Evolutionary conservation across 1,139 yeast genomes (phyloP).

Genomic region (Candida albicans): DNA sequence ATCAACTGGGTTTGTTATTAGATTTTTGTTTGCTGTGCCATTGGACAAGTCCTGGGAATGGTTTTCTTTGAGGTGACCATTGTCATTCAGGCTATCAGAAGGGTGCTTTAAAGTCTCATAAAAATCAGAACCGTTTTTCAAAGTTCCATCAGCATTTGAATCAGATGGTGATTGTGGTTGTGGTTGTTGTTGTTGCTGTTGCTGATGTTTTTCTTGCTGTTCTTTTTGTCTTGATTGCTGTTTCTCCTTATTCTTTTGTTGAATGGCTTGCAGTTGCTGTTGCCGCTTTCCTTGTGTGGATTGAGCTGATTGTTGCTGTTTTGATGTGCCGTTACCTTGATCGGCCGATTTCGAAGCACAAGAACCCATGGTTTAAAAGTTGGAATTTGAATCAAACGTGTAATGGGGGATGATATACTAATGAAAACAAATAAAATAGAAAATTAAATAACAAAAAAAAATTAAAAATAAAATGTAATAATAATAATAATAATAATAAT

Average conservation of each 20-base stretch:
- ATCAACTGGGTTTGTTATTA: constrained; percentile 14
- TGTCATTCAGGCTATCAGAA: constrained; percentile 11
- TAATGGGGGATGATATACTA: background rate
- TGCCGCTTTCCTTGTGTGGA: constrained; percentile 14
- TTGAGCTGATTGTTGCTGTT: constrained; percentile 1
- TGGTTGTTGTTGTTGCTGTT: constrained; percentile 3
- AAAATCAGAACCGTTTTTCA: constrained; percentile 4
- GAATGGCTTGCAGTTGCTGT: constrained; percentile 14
- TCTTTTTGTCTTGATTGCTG: background rate
- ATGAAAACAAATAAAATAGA: background rate
- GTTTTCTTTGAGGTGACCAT: constrained; percentile 2
- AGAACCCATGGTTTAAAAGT: constrained; percentile 14
- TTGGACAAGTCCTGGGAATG: constrained; percentile 2
- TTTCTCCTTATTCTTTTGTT: constrained; percentile 6
- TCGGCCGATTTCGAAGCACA: constrained; percentile 15
- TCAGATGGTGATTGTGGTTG: constrained; percentile 5
- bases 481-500: too few relatives aligned
- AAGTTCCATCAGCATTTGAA: constrained; percentile 7
- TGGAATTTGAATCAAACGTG: background rate
- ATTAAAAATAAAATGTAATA: too few relatives aligned
- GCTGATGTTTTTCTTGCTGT: constrained; percentile 5
- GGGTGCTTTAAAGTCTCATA: constrained; percentile 5
- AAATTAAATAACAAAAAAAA: background rate
- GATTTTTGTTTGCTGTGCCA: constrained; percentile 2
- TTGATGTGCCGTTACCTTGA: constrained; percentile 4